Base-by-base conservation (phyloP, 163 green algal genomes). In the Chloroidium sp. region DNA sequence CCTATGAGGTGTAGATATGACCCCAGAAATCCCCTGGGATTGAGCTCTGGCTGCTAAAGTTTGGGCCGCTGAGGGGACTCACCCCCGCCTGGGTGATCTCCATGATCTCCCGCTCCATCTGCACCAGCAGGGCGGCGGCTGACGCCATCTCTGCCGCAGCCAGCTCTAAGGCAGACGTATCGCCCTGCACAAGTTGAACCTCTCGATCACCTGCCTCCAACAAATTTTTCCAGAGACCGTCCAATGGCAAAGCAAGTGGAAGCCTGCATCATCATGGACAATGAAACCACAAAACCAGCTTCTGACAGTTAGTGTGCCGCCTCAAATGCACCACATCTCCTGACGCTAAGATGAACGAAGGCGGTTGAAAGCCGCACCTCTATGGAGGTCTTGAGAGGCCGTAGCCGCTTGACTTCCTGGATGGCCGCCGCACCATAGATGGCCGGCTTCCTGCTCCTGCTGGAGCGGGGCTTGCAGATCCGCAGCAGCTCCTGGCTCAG, bases 121-220 rank as follows among this genome's bases (percentile, higher is more conserved):
- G 76, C 60, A 98, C 93, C 61, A 98, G 85, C 10, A 85, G 60
- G 2, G 89, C 86, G 0, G 93, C 93, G 57, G 94, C 92, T 59
- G 87, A 79, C 0, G 90, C 87, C 91, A 98, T 95, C 80, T 98
- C 93, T 3, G 88, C 90, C 10, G 93, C 94, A 13, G 93, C 93
- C 57, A 90, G 80, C 87, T 97, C 93, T 78, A 97, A 84, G 3
- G 83, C 82, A 13, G 87, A 83, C 1, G 92, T 89, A 64, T 93
- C 89, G 10, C 80, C 88, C 74, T 89, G 81, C 80, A 79, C 8
- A 77, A 36, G 36, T 74, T 74, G 67, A 10, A 74, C 12, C 67
- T 12, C 3, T 79, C 14, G 3, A 60, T 62, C 77, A 77, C 69
- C 62, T 62, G 10, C 61, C 75, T 60, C 67, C 76, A 76, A 12